Base-by-base conservation (phyloP, 495 filamentous ascomycete species). In the Neurospora sp. region DNA sequence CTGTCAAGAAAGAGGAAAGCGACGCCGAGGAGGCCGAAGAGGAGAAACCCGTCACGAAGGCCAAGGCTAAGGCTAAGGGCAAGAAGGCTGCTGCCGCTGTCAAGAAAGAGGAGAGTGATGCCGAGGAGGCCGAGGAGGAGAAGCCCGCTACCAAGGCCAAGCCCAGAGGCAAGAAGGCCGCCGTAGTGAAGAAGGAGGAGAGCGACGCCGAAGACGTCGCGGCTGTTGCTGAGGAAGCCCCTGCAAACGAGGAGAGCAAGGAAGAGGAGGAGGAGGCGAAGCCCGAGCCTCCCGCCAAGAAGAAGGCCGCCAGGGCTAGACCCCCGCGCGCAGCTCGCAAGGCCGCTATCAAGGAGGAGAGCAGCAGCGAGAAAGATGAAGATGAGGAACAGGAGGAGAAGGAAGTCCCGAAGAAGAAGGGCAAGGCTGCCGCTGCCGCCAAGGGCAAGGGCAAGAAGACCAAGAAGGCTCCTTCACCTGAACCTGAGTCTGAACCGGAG, bases 71-170 rank as follows among this genome's bases (percentile, higher is more conserved):
- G 22, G 72, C 73, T 22, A 75, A 70, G 31, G 16, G 74, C 12
- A 78, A 77, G 59, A 77, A 80, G 44, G 8, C 35, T 37, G 70
- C 73, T 42, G 59, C 68, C 69, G 71, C 18, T 7, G 38, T 59
- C 16, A 70, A 72, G 40, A 35, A 35, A 35, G 53, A 61, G 5
- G 72, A 77, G 35, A 74, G 76, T 5, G 74, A 75, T 6, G 8
- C 73, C 35, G 75, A 79, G 71, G 70, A 76, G 40, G 11, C 4
- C 39, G 74, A 83, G 7, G 80, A 80, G 14, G 79, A 83, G 2
- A 81, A 77, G 48, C 76, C 82, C 20, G 79, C 83, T 53, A 39
- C 75, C 38, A 78, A 77, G 71, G 74, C 70, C 35, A 84, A 76
- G 74, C 73, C 71, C 74, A 81, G 42, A 72, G 69, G 72, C 73